These are phyloP conservation scores for Vanrija pseudolonga DNA, from an alignment of 1,284 basidiomycete genomes.

Conservation along the genomic window DNA sequence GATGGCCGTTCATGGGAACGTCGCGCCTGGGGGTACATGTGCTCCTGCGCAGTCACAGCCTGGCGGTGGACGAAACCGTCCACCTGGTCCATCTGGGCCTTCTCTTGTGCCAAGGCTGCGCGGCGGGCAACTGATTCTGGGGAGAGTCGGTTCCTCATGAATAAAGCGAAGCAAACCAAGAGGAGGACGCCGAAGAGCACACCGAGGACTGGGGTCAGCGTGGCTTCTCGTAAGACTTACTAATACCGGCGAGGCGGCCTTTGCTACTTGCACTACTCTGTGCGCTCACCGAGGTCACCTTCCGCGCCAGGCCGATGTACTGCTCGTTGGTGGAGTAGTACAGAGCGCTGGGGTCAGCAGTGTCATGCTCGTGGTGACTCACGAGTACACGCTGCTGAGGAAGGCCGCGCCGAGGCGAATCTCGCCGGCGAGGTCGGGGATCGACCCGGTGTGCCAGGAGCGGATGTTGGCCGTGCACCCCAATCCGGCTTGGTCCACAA, in stretches of 20 bases:
- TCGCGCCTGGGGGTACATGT: too few relatives aligned
- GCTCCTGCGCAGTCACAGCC: too few relatives aligned
- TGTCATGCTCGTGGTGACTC: conserved; percentile 6
- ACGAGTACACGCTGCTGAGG: conserved; percentile 43
- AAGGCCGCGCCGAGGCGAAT: conserved; percentile 45
- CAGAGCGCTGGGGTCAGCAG: conserved; percentile 26
- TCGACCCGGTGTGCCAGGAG: conserved; percentile 37
- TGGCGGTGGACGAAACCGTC: too few relatives aligned
- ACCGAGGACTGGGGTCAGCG: background rate
- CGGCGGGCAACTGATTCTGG: too few relatives aligned
- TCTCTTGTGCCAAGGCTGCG: too few relatives aligned
- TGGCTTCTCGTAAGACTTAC: background rate
- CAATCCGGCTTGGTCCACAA: conserved; percentile 26
- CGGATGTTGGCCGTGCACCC: conserved; percentile 40
- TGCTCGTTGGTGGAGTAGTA: conserved; percentile 30
- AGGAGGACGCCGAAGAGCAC: background rate
- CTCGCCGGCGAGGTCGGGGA: conserved; percentile 33
- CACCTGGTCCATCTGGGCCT: too few relatives aligned
- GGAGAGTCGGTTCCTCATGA: too few relatives aligned
- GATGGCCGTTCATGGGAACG: too few relatives aligned
- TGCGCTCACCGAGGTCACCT: conserved; percentile 36
- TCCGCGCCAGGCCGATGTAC: conserved; percentile 42
- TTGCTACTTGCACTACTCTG: conserved; percentile 22
- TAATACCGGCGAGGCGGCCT: conserved; percentile 25
- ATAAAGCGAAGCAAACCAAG: too few relatives aligned